Evolutionary conservation across 306 rosid genomes (phyloP), one percentile per base, ranked within the genome.

Genomic region (Inga oerstediana): DNA sequence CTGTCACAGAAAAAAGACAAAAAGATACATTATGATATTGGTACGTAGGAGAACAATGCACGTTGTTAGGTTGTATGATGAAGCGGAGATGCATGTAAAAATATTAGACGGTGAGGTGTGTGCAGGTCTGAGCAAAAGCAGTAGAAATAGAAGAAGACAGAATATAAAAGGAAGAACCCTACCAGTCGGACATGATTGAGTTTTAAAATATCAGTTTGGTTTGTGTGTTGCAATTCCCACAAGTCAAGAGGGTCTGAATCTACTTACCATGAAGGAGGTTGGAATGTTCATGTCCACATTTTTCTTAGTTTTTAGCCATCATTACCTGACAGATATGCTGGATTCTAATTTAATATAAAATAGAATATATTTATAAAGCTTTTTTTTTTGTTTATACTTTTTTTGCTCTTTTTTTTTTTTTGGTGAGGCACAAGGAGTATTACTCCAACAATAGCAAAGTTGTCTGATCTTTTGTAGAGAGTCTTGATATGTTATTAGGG

Each of bases 31-130:
- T 19, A 15, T 49, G 79, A 68, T 27, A 86, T 79, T 45, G 77
- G 88, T 81, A 66, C 84, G 89, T 51, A 14, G 37, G 39, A 9
- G 73, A 37, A 76, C 35, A 27, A 27, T 27, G 30, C 30, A 86
- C 78, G 74, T 82, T 62, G 46, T 45, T 24, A 81, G 82, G 83
- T 76, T 86, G 89, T 83, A 72, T 87, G 80, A 77, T 75, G 66
- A 68, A 81, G 85, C 77, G 72, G 44, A 75, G 44, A 80, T 85
- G 84, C 83, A 88, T 69, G 27, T 78, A 72, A 46, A 67, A 75
- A 77, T 19, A 69, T 59, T 3, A 19, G 65, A 58, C 15, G 76
- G 75, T 72, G 75, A 72, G 27, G 32, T 44, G n/a, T 71, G 48
- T 49, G 16, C 54, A 49, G 54, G 54, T 11, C 17, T 49, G 74